phyloP scores from a whole-genome alignment of 331 rosid genomes.

The Quercus phellos region DNA sequence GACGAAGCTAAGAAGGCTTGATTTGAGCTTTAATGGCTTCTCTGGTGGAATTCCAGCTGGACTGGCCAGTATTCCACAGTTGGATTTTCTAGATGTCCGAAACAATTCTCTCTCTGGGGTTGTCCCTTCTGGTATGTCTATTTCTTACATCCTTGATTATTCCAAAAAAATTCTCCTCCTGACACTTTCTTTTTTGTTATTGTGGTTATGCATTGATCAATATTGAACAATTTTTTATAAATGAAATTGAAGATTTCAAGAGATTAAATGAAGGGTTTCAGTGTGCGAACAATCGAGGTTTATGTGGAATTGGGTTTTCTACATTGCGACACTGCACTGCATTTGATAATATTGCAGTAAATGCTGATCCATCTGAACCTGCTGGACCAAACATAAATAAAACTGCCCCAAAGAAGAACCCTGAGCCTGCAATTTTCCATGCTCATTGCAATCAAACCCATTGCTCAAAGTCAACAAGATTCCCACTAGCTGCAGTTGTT shows the following conservation, averaged over 20 bases:
- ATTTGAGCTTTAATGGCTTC: constrained; percentile 77
- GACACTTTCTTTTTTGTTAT: background rate
- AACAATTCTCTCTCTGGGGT: constrained; percentile 73
- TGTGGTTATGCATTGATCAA: background rate
- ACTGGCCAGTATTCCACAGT: constrained; percentile 33
- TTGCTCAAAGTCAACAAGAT: constrained; percentile 44
- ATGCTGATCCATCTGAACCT: constrained; percentile 25
- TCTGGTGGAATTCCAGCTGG: constrained; percentile 54
- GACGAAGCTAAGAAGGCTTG: constrained; percentile 48
- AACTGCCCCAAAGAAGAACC: constrained; percentile 30
- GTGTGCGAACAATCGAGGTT: constrained; percentile 53
- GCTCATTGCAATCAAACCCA: constrained; percentile 41
- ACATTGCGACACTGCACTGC: constrained; percentile 49
- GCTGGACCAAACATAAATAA: constrained; percentile 13
- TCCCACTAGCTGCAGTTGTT: constrained; percentile 45
- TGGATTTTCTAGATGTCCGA: constrained; percentile 55
- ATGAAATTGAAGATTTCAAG: constrained; percentile 51
- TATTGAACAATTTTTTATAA: constrained; percentile 23
- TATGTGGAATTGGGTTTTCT: constrained; percentile 72
- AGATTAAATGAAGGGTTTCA: constrained; percentile 63
- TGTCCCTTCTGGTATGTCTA: constrained; percentile 62
- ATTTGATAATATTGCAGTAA: constrained; percentile 26
- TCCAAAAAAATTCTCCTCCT: background rate
- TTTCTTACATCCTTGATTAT: background rate
- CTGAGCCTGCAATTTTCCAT: constrained; percentile 44